Evolutionary conservation across 768 basidiomycete species (phyloP), one percentile per base, ranked within the genome.

Genomic region (Termitomyces sp.): DNA sequence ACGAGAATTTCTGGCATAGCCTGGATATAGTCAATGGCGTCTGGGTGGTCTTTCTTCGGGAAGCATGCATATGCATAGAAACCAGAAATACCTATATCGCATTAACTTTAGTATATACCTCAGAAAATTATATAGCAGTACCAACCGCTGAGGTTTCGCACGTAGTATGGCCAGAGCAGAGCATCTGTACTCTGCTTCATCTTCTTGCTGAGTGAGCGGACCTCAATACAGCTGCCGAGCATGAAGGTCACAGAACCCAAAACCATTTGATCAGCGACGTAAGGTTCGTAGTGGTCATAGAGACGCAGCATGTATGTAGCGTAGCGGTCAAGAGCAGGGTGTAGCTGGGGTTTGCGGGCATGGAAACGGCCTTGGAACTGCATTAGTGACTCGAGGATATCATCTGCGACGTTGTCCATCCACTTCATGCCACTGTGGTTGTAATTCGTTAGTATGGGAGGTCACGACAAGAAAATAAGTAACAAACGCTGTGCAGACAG

Each of bases 401-500:
- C 57, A 33, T 58, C 57, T 2, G 57, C 57, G 20, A 53, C 52
- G 27, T 58, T 58, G 30, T 58, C 57, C 51, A 58, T 58, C 57
- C 57, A 58, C 37, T 58, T 58, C 57, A 58, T 58, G 45, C 52
- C 37, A 46, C 52, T 58, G 36, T 1, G n/a, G 30, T 14, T 5
- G 3, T 36, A 26, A 50, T 2, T 18, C 4, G 16, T 57, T 36
- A 52, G 24, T 22, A 3, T 55, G 32, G 0, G 20, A 3, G 22
- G 2, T 51, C 20, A 16, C 8, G 13, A n/a, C 9, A 27, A 44
- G 27, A 22, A 13, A 30, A 44, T 8, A 9, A 3, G 16, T 52
- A 20, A 58, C 57, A 4, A 20, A 58, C 57, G 51, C 51, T 22
- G 57, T 53, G 51, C 52, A 53, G 10, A 58, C 40, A 1, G 57